A percentile compares a stretch with the other conserved stretches of the same genome.
phyloP scores from a whole-genome alignment of 257 asterid genomes.

The Schizonepeta tenuifolia region DNA sequence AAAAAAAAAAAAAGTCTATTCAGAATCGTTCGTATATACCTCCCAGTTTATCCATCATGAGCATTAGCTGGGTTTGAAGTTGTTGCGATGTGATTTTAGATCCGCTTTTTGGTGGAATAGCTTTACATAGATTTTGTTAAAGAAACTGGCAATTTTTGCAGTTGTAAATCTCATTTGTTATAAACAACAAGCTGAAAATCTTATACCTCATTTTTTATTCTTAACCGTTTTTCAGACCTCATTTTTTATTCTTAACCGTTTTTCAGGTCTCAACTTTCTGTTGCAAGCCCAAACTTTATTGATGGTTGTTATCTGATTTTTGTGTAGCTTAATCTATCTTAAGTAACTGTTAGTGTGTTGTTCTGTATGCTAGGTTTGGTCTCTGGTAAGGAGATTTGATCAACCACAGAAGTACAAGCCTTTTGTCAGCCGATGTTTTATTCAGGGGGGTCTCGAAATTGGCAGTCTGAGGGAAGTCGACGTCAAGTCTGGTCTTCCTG shows the following conservation, averaged over 20 bases:
- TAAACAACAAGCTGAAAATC: neutral
- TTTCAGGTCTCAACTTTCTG: neutral
- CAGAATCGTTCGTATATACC: neutral
- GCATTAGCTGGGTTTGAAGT: conserved; percentile 1
- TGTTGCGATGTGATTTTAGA: neutral
- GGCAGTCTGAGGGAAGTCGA: conserved; percentile 83
- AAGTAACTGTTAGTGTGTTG: neutral
- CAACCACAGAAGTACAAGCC: conserved; percentile 86
- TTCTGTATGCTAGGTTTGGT: conserved; percentile 65
- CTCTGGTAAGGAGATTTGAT: conserved; percentile 78
- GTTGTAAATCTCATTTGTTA: neutral
- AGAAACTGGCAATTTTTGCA: too few species aligned
- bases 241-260: neutral
- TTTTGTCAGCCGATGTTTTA: conserved; percentile 69
- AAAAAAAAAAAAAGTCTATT: neutral
- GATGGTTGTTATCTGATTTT: neutral
- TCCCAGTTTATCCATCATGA: neutral
- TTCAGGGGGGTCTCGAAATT: conserved; percentile 63
- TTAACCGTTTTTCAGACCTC: neutral
- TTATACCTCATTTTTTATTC: neutral
- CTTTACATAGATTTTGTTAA: neutral
- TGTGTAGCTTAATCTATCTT: neutral
- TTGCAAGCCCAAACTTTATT: neutral
- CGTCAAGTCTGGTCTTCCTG: conserved; percentile 83
- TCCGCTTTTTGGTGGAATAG: neutral